Evolutionary conservation across 495 filamentous ascomycete species (phyloP).

Genomic region (Neurospora tetrasperma): DNA sequence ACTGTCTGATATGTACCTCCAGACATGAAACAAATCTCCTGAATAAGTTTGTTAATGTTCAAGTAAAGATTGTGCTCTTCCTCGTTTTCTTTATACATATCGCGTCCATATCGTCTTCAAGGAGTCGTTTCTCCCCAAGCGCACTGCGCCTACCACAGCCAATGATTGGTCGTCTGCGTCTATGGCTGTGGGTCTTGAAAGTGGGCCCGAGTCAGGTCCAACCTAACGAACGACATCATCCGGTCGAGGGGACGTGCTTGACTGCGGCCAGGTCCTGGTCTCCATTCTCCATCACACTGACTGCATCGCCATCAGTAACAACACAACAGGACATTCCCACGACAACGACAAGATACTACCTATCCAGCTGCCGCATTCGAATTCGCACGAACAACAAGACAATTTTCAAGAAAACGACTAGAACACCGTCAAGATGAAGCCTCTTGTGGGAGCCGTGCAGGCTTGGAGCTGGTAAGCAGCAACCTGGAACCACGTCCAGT

Average conservation of each 20-base stretch:
- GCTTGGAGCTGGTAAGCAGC: conserved; percentile 77
- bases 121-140: background rate
- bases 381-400: background rate
- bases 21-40: background rate
- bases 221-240: background rate
- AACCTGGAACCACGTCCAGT: background rate
- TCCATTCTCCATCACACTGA: background rate
- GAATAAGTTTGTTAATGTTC: too few species aligned
- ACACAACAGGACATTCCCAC: background rate
- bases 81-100: background rate
- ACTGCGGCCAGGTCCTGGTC: background rate
- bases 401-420: background rate
- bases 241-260: background rate
- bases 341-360: background rate
- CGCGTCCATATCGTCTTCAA: background rate
- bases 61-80: too few species aligned
- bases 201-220: background rate
- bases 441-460: conserved; percentile 77
- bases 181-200: background rate
- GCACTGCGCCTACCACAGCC: background rate
- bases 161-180: background rate
- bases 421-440: conserved; percentile 62
- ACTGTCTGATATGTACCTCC: background rate
- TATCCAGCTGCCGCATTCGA: background rate
- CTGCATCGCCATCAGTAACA: background rate